Evolutionary conservation across 1,284 basidiomycete genomes (phyloP).

Genomic region (Inonotus obliquus): DNA sequence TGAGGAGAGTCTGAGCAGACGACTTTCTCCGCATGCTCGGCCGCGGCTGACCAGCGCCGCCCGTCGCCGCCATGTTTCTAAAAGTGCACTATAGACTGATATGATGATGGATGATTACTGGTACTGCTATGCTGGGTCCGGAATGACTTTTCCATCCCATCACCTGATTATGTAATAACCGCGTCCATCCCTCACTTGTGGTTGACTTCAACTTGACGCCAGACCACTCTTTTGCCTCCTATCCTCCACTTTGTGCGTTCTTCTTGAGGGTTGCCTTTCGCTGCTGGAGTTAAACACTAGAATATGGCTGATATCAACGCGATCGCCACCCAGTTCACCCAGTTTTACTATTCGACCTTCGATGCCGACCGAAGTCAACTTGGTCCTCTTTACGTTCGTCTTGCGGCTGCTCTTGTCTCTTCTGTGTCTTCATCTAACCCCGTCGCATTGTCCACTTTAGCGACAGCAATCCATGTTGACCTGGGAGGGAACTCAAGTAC

Average conservation of each 20-base stretch:
- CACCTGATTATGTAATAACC: constrained; percentile 4
- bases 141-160: background rate
- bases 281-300: background rate
- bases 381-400: constrained; percentile 67
- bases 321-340: constrained; percentile 63
- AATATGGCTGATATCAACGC: constrained; percentile 69
- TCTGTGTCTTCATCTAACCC: background rate
- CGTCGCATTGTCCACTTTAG: constrained; percentile 39
- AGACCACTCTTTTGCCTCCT: background rate
- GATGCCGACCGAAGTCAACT: constrained; percentile 56
- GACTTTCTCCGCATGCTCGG: constrained; percentile 77
- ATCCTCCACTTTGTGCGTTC: background rate
- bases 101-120: background rate
- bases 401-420: constrained; percentile 21
- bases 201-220: background rate
- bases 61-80: constrained; percentile 19
- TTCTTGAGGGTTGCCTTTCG: constrained; percentile 15
- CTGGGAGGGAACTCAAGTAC: constrained; percentile 70
- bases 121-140: background rate
- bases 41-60: constrained; percentile 28
- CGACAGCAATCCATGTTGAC: constrained; percentile 84
- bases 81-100: background rate
- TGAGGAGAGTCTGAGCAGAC: constrained; percentile 75
- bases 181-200: constrained; percentile 11
- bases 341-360: constrained; percentile 76